Percentiles rank a stretch among this genome's conserved stretches.
Evolutionary conservation across 139 green algal genomes (phyloP).

Genomic region (Chlorella ohadii): DNA sequence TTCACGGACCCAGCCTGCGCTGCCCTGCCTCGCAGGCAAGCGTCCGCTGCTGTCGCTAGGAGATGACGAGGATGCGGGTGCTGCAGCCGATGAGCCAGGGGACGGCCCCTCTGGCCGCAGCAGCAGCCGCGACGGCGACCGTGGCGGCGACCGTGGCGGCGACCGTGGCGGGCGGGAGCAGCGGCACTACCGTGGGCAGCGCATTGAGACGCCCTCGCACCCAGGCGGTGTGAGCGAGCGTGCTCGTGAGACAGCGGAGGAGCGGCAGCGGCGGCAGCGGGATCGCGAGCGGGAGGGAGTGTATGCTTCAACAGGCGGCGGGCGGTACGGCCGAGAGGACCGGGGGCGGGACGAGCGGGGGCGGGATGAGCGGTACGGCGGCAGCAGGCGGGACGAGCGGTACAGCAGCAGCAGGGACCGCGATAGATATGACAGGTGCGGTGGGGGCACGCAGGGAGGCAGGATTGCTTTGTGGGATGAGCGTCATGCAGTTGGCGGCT

Average conservation of each 20-base stretch:
- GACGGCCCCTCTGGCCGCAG: not conserved
- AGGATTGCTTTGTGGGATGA: not conserved
- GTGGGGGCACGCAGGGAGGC: too few relatives aligned
- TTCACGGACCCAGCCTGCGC: not conserved
- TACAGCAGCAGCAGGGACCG: not conserved
- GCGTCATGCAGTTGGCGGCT: not conserved
- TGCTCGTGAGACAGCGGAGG: slow-evolving; percentile 29
- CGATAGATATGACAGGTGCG: not conserved
- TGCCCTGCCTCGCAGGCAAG: slow-evolving; percentile 32
- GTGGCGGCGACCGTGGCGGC: not conserved
- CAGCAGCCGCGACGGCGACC: not conserved
- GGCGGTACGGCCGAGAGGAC: slow-evolving; percentile 27
- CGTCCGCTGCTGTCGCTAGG: slow-evolving; percentile 22
- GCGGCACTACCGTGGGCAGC: slow-evolving; percentile 74
- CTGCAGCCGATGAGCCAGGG: not conserved
- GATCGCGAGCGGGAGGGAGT: slow-evolving; percentile 37
- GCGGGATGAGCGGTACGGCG: slow-evolving; percentile 20
- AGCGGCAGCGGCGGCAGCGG: slow-evolving; percentile 47
- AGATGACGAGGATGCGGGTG: not conserved
- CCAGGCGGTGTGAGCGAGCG: slow-evolving; percentile 63
- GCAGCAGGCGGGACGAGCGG: slow-evolving; percentile 16
- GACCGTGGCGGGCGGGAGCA: not conserved
- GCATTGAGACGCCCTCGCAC: slow-evolving; percentile 84
- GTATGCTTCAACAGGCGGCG: not conserved
- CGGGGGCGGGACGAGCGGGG: slow-evolving; percentile 18